Conservation (phyloP, 768 basidiomycete genomes). For the Termitomyces sp. region DNA sequence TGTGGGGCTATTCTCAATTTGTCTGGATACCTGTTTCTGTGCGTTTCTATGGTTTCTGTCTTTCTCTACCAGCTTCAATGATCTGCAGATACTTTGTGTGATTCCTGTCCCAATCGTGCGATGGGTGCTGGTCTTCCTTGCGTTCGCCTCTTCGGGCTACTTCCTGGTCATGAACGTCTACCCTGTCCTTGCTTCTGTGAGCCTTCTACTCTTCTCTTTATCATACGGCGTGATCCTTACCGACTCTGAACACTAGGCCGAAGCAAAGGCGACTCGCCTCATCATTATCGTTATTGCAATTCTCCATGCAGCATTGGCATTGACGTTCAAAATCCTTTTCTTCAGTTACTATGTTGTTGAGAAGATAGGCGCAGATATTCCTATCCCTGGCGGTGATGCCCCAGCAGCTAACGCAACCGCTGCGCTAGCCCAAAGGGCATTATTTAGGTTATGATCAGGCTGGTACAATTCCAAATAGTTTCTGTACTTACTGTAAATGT, state of each 20-base stretch:
- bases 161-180: conserved; percentile 86
- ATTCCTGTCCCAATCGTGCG: conserved; percentile 79
- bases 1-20: conserved; percentile 82
- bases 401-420: conserved; percentile 23
- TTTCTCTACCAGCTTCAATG: background rate
- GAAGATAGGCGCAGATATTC: conserved; percentile 37
- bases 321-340: conserved; percentile 80
- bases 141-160: conserved; percentile 77
- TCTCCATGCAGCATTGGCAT: conserved; percentile 75
- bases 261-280: conserved; percentile 81
- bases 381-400: conserved; percentile 35
- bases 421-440: conserved; percentile 9
- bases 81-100: conserved; percentile 69
- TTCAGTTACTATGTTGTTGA: conserved; percentile 49
- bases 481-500: conserved; percentile 1
- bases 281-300: conserved; percentile 71
- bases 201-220: conserved; percentile 22
- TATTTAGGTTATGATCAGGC: conserved; percentile 4
- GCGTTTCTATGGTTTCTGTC: conserved; percentile 20
- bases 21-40: conserved; percentile 89
- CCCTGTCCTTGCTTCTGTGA: conserved; percentile 78
- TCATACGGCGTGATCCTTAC: background rate
- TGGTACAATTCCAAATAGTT: background rate
- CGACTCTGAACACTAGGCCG: conserved; percentile 48
- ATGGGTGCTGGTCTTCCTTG: conserved; percentile 73